Evolutionary conservation across 108 stramenopile genomes (phyloP).

Genomic region (Craspedostauros australis): DNA sequence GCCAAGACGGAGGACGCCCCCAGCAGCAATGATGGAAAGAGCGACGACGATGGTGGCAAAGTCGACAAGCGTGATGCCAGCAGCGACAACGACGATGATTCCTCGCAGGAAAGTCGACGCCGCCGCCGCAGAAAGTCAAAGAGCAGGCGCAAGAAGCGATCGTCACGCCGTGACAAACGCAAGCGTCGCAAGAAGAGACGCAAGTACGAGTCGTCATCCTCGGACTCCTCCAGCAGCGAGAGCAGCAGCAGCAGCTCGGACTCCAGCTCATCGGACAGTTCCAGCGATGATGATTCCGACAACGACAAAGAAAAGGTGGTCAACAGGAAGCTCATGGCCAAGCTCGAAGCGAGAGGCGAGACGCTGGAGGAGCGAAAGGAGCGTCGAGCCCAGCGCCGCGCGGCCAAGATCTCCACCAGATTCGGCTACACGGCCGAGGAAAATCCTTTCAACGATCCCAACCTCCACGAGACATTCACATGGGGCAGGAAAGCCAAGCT

Average conservation of each 20-base stretch:
- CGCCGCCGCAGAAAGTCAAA: slow-evolving; percentile 10
- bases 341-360: slow-evolving; percentile 63
- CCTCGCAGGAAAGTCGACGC: slow-evolving; percentile 15
- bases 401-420: slow-evolving; percentile 60
- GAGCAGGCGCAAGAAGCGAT: slow-evolving; percentile 17
- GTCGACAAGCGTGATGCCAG: no score
- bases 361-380: slow-evolving; percentile 79
- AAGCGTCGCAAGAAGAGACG: slow-evolving; percentile 16
- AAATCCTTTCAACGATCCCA: slow-evolving; percentile 98
- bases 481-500: slow-evolving; percentile 76
- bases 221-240: neutral
- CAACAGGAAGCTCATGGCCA: slow-evolving; percentile 57
- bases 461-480: slow-evolving; percentile 89
- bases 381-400: slow-evolving; percentile 70
- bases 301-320: slow-evolving; percentile 8
- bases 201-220: slow-evolving; percentile 11
- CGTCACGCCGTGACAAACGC: neutral
- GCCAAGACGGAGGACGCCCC: no score
- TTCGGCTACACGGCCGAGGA: slow-evolving; percentile 97
- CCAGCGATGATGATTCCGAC: neutral
- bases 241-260: slow-evolving; percentile 3
- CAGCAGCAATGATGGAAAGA: no score
- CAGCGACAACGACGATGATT: no score
- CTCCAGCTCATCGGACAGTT: neutral
- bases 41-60: no score